Base-by-base conservation (phyloP, 2,329 filamentous ascomycete species). In the Sporothrix euskadiensis region DNA sequence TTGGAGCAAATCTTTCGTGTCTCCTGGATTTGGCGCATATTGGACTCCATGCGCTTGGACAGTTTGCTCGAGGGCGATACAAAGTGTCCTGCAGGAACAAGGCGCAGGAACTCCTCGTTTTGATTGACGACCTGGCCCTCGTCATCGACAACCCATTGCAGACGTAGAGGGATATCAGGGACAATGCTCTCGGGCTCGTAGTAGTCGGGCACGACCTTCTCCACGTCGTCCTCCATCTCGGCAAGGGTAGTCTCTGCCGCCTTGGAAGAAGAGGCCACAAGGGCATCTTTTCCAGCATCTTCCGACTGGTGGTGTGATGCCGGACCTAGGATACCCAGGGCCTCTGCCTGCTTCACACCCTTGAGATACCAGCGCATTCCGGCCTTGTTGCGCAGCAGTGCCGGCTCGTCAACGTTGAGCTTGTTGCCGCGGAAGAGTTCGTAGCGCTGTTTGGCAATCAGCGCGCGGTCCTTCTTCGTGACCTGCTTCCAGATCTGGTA, bases 401-500 rank as follows among this genome's bases (percentile, higher is more conserved):
- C 96, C 22, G 94, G 94, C 75, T 97, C 94, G 41, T 99, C 96
- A 0, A 88, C 82, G 79, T 98, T 97, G 69, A 99, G 85, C 78
- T 90, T 93, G 78, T 94, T 91, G 69, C 91, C 92, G 75, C 91
- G 92, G 83, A 99, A 97, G 16, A 99, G 88, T 54, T 92, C 89
- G 81, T 94, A 91, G 44, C 96, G 89, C 80, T 97, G 93, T 76
- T 94, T 94, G 74, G 96, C 92, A 71, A 95, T 89, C 32, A 92
- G 84, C 4, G 96, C 96, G 75, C 96, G 91, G 79, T 97, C 94
- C 80, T 96, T 98, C 83, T 98, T 98, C 1, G 96, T 99, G 56
- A 97, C 94, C 82, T 98, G 95, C 83, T 98, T 99, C 96, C 97
- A 99, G 49, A 96, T 92, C 81, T 97, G 97, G 83, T 96, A 97